These are phyloP conservation scores for Apophysomyces sp. DNA, from an alignment of 371 early-diverging fungal species.

Conservation along the genomic window DNA sequence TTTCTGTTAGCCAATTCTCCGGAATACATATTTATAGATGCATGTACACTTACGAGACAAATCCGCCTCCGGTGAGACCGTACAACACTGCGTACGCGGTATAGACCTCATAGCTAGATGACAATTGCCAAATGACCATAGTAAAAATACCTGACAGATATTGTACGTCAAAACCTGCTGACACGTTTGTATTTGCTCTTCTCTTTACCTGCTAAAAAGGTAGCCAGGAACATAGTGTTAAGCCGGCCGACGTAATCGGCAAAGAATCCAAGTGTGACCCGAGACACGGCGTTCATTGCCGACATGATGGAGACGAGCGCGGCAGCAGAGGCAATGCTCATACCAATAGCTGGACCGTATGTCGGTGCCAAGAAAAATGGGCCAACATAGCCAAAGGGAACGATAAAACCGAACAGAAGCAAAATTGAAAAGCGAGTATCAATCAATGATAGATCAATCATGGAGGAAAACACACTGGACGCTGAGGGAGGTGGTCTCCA, in stretches of 20 bases:
- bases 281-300: constrained; percentile 15
- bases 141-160: constrained; percentile 36
- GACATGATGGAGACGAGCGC: constrained; percentile 20
- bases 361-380: constrained; percentile 16
- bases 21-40: not conserved
- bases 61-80: constrained; percentile 58
- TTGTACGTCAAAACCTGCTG: not conserved
- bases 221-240: constrained; percentile 30
- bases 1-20: not conserved
- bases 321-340: constrained; percentile 3
- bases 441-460: not conserved
- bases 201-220: constrained; percentile 36
- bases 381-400: not conserved
- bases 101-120: constrained; percentile 35
- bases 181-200: not conserved
- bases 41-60: constrained; percentile 22
- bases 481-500: constrained; percentile 24
- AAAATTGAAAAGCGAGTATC: not conserved
- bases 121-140: constrained; percentile 66
- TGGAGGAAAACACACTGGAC: not conserved
- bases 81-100: constrained; percentile 36
- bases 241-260: constrained; percentile 14
- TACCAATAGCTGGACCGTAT: constrained; percentile 10
- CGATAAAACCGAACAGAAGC: not conserved
- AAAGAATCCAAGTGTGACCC: constrained; percentile 12